Percentiles rank a stretch among this genome's conserved stretches.
Conservation (phyloP, 1,139 yeast genomes). For the Casaregolazyma suthepensis region DNA sequence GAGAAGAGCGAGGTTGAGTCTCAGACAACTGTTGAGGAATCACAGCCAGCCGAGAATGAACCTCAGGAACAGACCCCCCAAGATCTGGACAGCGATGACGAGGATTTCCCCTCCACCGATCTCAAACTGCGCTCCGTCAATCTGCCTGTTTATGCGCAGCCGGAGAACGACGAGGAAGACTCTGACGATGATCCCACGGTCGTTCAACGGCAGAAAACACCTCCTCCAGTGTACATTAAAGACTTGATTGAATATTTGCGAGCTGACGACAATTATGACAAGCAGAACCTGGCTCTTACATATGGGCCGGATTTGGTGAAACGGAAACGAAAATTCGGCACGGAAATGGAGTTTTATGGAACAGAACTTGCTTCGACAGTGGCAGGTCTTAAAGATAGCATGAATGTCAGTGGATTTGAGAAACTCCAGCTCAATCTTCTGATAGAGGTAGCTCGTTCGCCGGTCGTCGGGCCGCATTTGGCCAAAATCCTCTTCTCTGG, state of each 20-base stretch:
- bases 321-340: slow-evolving; percentile 46
- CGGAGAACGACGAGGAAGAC: slow-evolving; percentile 37
- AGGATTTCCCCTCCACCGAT: slow-evolving; percentile 13
- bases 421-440: slow-evolving; percentile 44
- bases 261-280: slow-evolving; percentile 46
- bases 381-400: slow-evolving; percentile 46
- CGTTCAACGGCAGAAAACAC: slow-evolving; percentile 35
- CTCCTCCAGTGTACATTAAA: slow-evolving; percentile 55
- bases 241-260: slow-evolving; percentile 52
- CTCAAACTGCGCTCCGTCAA: slow-evolving; percentile 9
- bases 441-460: slow-evolving; percentile 49
- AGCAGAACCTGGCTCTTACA: slow-evolving; percentile 44
- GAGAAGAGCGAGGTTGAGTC: slow-evolving; percentile 6
- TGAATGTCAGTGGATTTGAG: slow-evolving; percentile 46
- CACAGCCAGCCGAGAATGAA: slow-evolving; percentile 29
- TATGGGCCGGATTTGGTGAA: slow-evolving; percentile 51
- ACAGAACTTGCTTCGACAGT: slow-evolving; percentile 42
- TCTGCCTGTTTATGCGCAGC: slow-evolving; percentile 24
- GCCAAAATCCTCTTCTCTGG: slow-evolving; percentile 46
- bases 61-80: too few species aligned
- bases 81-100: slow-evolving; percentile 19
- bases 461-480: slow-evolving; percentile 36
- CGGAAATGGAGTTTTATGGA: slow-evolving; percentile 49
- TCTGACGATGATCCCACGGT: slow-evolving; percentile 51
- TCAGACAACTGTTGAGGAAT: neutral